Evolutionary conservation across 169 alveolate genomes (phyloP), one percentile per base, ranked within the genome.

Genomic region (Cryptosporidium parvum): DNA sequence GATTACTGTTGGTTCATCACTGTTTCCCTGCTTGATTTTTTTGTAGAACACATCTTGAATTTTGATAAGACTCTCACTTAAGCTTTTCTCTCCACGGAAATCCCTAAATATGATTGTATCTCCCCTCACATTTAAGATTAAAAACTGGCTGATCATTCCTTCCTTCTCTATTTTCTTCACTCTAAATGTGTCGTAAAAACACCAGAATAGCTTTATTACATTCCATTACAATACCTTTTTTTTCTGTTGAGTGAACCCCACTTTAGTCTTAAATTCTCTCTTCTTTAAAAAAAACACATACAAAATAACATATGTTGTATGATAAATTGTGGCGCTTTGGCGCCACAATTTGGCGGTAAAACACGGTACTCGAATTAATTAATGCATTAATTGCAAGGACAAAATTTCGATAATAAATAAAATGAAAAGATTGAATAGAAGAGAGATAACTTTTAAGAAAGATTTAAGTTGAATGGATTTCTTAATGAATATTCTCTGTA

Each of bases 51-150:
- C 89, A 85, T 97, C 99, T 23, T 96, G 96, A 33, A 80, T 65
- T 44, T 31, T 80, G 37, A 18, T 21, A n/a, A 75, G 18, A 39
- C 62, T 45, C 26, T 97, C 93, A 29, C 96, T 96, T 85, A 93
- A 93, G 37, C 93, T 92, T 45, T 95, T 92, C 71, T 97, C 99
- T 0, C 96, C 94, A 59, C 99, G 91, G 84, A 97, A 97, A 87
- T 97, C 98, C 70, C 98, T 80, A 42, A 86, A 95, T 48, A 97
- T 95, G 35, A 97, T 95, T 6, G 98, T 95, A 86, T 97, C 99
- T 42, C 99, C 99, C 86, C 99, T 93, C 12, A 97, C 95, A 35
- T 98, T 96, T 67, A 97, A 85, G 21, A 97, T 93, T 70, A 95
- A 97, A 73, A 97, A 91, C 93, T 97, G 97, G 18, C 97, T 94